These are phyloP conservation scores for Hyparrhenia diplandra DNA, from an alignment of 176 grass and related monocot species.

Conservation along the genomic window DNA sequence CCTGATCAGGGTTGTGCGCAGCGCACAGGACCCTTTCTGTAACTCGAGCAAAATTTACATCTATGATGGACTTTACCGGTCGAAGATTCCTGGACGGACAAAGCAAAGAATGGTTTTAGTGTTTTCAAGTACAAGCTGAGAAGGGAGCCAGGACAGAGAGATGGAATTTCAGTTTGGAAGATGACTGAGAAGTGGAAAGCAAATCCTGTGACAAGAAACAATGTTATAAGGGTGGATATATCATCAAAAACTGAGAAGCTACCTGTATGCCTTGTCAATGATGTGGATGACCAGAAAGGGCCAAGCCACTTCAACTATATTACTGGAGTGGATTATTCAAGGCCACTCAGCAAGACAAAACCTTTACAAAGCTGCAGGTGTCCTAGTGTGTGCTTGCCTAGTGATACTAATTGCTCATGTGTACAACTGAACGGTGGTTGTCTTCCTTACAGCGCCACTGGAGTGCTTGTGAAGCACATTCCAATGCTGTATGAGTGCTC, in stretches of 20 bases:
- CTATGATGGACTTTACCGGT: constrained; percentile 77
- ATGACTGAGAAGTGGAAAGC: constrained; percentile 64
- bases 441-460: constrained; percentile 47
- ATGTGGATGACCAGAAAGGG: constrained; percentile 27
- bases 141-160: constrained; percentile 52
- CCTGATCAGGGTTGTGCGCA: constrained; percentile 60
- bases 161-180: constrained; percentile 66
- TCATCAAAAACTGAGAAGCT: constrained; percentile 40
- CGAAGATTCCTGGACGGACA: constrained; percentile 53
- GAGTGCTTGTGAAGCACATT: constrained; percentile 35
- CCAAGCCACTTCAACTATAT: constrained; percentile 48
- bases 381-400: constrained; percentile 55
- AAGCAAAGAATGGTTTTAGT: constrained; percentile 31
- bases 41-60: constrained; percentile 55
- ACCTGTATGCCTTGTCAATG: constrained; percentile 65
- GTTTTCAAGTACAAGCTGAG: constrained; percentile 66
- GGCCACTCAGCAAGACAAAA: constrained; percentile 13
- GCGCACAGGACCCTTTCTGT: constrained; percentile 29
- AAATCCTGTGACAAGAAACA: constrained; percentile 47
- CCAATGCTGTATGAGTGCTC: constrained; percentile 53
- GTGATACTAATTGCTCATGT: constrained; percentile 45
- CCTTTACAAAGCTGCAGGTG: constrained; percentile 45
- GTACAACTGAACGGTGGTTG: constrained; percentile 37
- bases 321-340: constrained; percentile 33
- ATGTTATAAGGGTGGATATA: constrained; percentile 32